Conservation (phyloP, 1,284 basidiomycete genomes). For the Amylostereum chailletii region DNA sequence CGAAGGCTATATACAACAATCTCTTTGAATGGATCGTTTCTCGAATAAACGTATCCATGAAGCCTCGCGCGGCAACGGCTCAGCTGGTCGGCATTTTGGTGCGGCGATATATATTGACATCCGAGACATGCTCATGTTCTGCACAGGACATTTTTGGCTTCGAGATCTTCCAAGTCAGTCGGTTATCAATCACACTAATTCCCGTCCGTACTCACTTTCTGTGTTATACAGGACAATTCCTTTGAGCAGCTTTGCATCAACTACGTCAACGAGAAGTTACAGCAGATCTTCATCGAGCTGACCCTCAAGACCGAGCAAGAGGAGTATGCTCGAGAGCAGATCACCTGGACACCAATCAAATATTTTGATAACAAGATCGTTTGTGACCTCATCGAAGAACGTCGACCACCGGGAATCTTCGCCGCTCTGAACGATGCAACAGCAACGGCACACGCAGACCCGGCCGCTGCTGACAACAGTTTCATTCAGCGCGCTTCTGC, state of each 20-base stretch:
- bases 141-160: constrained; percentile 91
- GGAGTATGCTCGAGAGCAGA: constrained; percentile 96
- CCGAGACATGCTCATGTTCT: neutral
- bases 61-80: constrained; percentile 64
- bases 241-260: constrained; percentile 99
- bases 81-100: constrained; percentile 93
- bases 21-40: constrained; percentile 99
- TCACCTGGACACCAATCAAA: constrained; percentile 99
- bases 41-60: constrained; percentile 94
- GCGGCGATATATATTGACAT: constrained; percentile 14
- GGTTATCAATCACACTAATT: neutral
- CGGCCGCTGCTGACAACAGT: constrained; percentile 92
- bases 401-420: constrained; percentile 94
- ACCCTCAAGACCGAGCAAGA: constrained; percentile 99
- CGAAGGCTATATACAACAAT: constrained; percentile 98
- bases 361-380: constrained; percentile 97
- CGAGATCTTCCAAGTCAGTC: constrained; percentile 85
- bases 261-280: constrained; percentile 99
- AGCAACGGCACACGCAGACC: constrained; percentile 97
- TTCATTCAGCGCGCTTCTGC: constrained; percentile 88
- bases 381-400: constrained; percentile 96
- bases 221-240: constrained; percentile 73
- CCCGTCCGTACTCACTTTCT: neutral
- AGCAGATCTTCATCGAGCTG: constrained; percentile 99
- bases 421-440: constrained; percentile 98